Evolutionary conservation across 441 rosid species (phyloP).

Genomic region (Manihot esculenta): DNA sequence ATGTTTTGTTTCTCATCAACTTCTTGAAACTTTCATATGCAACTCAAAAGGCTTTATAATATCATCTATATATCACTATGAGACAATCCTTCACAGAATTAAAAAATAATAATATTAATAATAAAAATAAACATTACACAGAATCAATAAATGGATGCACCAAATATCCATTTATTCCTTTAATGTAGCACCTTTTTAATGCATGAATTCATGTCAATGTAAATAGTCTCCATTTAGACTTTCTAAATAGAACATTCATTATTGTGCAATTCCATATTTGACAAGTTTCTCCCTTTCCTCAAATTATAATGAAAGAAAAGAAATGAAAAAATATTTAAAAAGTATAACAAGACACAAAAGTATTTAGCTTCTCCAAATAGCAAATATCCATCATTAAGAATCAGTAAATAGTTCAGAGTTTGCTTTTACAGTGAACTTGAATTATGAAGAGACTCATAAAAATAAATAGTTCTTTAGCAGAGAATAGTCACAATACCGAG

Average conservation of each 20-base stretch:
- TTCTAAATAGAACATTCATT: neutral
- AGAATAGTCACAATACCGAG: slow-evolving; percentile 50
- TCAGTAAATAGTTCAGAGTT: too few species aligned
- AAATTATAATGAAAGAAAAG: too few species aligned
- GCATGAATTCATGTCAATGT: neutral
- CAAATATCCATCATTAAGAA: too few species aligned
- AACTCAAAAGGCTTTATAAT: neutral
- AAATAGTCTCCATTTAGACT: neutral
- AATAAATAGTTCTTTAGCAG: slow-evolving; percentile 1
- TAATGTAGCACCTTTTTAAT: neutral
- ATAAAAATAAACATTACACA: neutral
- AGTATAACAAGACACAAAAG: too few species aligned
- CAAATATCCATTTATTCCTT: neutral
- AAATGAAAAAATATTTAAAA: too few species aligned
- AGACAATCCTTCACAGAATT: neutral
- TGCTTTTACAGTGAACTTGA: neutral
- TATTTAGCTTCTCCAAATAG: too few species aligned
- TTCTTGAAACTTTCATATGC: neutral
- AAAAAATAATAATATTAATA: too few species aligned
- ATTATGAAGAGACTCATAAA: neutral
- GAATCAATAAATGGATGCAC: neutral
- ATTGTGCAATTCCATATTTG: neutral
- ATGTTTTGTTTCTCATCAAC: neutral
- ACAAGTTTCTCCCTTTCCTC: neutral
- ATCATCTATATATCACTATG: neutral